phyloP scores from a whole-genome alignment of 1,284 basidiomycete species.

The Heimioporus retisporus region DNA sequence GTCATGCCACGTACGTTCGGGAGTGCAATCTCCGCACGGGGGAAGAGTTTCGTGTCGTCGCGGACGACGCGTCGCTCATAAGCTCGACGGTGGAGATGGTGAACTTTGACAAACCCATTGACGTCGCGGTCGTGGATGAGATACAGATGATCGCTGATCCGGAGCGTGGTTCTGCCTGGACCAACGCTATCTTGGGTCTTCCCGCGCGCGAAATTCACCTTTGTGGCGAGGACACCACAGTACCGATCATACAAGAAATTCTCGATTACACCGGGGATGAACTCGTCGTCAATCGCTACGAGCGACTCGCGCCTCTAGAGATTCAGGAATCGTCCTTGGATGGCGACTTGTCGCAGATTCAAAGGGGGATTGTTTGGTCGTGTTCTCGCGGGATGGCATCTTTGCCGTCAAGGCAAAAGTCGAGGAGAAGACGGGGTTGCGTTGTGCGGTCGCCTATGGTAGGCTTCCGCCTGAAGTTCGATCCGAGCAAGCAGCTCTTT shows the following conservation, averaged over 20 bases:
- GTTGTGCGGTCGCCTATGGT: slow-evolving; percentile 85
- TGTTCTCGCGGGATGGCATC: slow-evolving; percentile 85
- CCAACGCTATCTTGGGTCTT: slow-evolving; percentile 83
- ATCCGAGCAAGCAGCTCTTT: slow-evolving; percentile 81
- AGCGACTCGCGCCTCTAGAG: slow-evolving; percentile 88
- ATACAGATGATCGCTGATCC: slow-evolving; percentile 96
- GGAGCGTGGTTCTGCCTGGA: slow-evolving; percentile 89
- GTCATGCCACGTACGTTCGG: slow-evolving; percentile 64
- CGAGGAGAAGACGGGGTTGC: slow-evolving; percentile 69
- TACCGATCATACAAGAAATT: slow-evolving; percentile 81
- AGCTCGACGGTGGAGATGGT: slow-evolving; percentile 98
- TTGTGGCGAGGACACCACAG: slow-evolving; percentile 94
- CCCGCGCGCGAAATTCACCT: slow-evolving; percentile 91
- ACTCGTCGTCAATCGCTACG: slow-evolving; percentile 86
- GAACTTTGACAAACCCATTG: slow-evolving; percentile 57
- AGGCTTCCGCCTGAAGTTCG: slow-evolving; percentile 83
- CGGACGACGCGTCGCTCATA: slow-evolving; percentile 65
- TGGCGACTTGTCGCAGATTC: slow-evolving; percentile 72
- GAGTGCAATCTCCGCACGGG: slow-evolving; percentile 93
- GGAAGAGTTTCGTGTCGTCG: slow-evolving; percentile 84
- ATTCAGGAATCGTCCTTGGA: slow-evolving; percentile 77
- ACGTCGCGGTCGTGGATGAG: slow-evolving; percentile 97
- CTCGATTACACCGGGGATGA: slow-evolving; percentile 86
- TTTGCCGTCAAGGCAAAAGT: slow-evolving; percentile 83
- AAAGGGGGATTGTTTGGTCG: slow-evolving; percentile 94